phyloP scores from a whole-genome alignment of 2,329 filamentous ascomycete species.

The Penicillium sp. region DNA sequence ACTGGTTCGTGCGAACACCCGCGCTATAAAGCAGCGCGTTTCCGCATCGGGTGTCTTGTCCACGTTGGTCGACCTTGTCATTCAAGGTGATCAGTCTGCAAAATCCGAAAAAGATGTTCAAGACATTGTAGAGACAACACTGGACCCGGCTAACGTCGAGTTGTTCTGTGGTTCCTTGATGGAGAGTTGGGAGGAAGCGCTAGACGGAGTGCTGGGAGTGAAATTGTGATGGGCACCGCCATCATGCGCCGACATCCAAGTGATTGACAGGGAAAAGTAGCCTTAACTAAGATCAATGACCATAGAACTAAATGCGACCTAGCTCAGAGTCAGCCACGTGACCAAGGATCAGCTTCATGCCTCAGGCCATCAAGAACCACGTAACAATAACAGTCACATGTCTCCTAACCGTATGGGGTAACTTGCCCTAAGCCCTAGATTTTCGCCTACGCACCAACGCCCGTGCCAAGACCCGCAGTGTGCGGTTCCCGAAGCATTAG shows the following conservation, averaged over 20 bases:
- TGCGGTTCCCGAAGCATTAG: slow-evolving; percentile 30
- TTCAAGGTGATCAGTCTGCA: slow-evolving; percentile 26
- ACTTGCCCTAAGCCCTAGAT: slow-evolving; percentile 42
- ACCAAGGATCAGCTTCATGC: not conserved
- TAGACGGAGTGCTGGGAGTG: slow-evolving; percentile 42
- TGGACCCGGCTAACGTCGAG: slow-evolving; percentile 44
- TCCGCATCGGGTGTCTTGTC: slow-evolving; percentile 45
- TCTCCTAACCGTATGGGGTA: slow-evolving; percentile 21
- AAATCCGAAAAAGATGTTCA: slow-evolving; percentile 31
- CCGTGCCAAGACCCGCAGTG: slow-evolving; percentile 35
- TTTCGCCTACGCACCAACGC: slow-evolving; percentile 39
- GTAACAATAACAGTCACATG: not conserved
- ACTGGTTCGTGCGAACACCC: slow-evolving; percentile 37
- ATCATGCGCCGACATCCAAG: not conserved
- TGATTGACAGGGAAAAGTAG: not conserved
- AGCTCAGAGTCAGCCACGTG: slow-evolving; percentile 7
- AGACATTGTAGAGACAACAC: slow-evolving; percentile 35
- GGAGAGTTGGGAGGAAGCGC: slow-evolving; percentile 51
- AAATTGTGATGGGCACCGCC: slow-evolving; percentile 25
- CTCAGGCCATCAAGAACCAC: not conserved
- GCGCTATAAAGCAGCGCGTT: slow-evolving; percentile 40
- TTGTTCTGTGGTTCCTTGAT: slow-evolving; percentile 47
- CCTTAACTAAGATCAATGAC: not conserved
- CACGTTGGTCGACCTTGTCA: slow-evolving; percentile 42
- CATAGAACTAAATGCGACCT: not conserved